Evolutionary conservation across 805 yeast genomes (phyloP).

Genomic region (Candida alai): DNA sequence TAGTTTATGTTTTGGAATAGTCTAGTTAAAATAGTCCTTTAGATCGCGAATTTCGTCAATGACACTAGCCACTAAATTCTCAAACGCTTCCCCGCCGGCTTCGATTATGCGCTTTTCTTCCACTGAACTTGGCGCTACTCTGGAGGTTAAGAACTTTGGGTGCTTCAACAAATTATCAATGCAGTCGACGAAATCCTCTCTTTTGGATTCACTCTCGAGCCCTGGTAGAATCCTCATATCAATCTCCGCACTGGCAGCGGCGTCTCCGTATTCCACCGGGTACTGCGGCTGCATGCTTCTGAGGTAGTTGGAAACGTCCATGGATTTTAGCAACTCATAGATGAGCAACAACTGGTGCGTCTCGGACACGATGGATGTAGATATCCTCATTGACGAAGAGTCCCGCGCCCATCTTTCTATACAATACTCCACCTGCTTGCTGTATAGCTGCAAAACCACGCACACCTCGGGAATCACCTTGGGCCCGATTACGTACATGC

Average conservation of each 20-base stretch:
- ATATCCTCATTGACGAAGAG: constrained; percentile 38
- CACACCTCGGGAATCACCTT: constrained; percentile 62
- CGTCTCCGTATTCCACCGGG: constrained; percentile 2
- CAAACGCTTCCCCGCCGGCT: constrained; percentile 33
- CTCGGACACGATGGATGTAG: constrained; percentile 35
- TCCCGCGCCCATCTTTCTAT: constrained; percentile 67
- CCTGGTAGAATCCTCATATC: constrained; percentile 49
- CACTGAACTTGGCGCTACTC: constrained; percentile 57
- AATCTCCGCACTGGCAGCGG: constrained; percentile 11
- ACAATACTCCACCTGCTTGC: constrained; percentile 61
- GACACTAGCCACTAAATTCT: constrained; percentile 24
- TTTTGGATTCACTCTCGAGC: constrained; percentile 54
- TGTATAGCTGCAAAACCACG: constrained; percentile 58
- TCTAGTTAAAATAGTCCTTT: constrained; percentile 24
- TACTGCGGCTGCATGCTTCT: constrained; percentile 9
- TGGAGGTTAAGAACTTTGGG: constrained; percentile 74
- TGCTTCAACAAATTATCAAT: constrained; percentile 76
- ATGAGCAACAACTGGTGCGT: constrained; percentile 61
- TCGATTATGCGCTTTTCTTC: constrained; percentile 64
- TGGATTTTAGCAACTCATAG: constrained; percentile 50
- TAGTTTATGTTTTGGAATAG: too few relatives aligned
- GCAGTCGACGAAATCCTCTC: constrained; percentile 56
- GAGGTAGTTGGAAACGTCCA: constrained; percentile 51
- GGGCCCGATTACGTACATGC: constrained; percentile 61
- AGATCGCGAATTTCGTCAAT: constrained; percentile 36